These are phyloP conservation scores for Beauveria caledonica DNA, from an alignment of 2,329 filamentous ascomycete species.

Conservation along the genomic window DNA sequence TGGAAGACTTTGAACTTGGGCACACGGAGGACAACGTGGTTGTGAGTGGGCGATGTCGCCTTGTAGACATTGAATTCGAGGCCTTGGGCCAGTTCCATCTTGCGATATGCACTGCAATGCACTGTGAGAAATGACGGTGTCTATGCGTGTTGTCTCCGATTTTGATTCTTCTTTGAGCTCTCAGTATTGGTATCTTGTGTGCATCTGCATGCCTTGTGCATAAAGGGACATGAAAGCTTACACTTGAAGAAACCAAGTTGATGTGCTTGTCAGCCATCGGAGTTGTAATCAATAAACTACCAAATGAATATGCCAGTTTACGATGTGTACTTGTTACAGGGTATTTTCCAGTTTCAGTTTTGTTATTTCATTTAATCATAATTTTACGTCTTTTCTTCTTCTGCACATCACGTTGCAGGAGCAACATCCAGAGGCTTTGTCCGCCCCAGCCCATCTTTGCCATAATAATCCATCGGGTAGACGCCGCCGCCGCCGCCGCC, in stretches of 20 bases:
- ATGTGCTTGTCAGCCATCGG: background rate
- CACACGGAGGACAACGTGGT: conserved; percentile 12
- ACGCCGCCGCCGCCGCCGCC: conserved; percentile 52
- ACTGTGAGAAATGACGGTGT: background rate
- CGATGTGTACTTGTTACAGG: background rate
- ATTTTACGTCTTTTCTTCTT: background rate
- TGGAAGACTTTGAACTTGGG: conserved; percentile 12
- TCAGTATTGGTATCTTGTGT: background rate
- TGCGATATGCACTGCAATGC: background rate
- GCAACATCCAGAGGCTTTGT: conserved; percentile 45
- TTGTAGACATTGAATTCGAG: conserved; percentile 14
- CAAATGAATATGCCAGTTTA: background rate
- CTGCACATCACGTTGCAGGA: conserved; percentile 13
- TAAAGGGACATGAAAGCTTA: no score
- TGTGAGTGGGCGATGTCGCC: conserved; percentile 6
- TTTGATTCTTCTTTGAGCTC: no score
- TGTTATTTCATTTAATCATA: background rate
- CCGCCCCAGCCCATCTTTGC: conserved; percentile 79
- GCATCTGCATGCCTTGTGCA: background rate
- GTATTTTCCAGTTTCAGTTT: background rate
- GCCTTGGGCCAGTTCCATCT: conserved; percentile 12
- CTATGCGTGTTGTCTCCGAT: background rate
- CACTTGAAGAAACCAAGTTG: background rate
- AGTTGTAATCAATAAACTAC: background rate
- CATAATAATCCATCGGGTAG: conserved; percentile 99